A percentile compares a stretch with the other conserved stretches of the same genome.
Conservation (phyloP, 805 yeast species). For the Lipomyces anomalus region DNA sequence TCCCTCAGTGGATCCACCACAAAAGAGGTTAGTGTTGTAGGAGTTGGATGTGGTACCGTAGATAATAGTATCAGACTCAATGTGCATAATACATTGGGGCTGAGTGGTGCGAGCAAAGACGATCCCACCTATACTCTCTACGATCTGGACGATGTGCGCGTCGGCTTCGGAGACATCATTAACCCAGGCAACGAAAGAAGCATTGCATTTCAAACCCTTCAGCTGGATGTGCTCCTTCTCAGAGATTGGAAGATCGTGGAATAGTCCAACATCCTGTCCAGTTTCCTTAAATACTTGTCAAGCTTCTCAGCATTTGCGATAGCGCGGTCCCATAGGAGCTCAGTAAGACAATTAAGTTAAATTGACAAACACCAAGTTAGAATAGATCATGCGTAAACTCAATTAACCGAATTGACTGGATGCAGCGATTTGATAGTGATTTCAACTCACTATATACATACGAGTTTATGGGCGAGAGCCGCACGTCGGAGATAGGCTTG, state of each 20-base stretch:
- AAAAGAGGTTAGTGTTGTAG: constrained; percentile 49
- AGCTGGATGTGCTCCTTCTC: constrained; percentile 59
- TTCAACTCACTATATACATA: constrained; percentile 18
- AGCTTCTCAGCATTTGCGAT: constrained; percentile 42
- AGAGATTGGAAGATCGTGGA: constrained; percentile 66
- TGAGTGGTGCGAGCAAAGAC: constrained; percentile 60
- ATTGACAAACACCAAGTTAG: not conserved
- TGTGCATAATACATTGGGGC: constrained; percentile 67
- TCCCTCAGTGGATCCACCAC: constrained; percentile 74
- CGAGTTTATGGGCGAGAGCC: constrained; percentile 45
- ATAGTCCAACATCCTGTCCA: constrained; percentile 56
- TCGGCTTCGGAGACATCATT: constrained; percentile 45
- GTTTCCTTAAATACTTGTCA: constrained; percentile 44
- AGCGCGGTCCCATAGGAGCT: constrained; percentile 45
- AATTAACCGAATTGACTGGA: no score
- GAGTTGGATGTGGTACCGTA: constrained; percentile 57
- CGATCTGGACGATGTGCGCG: constrained; percentile 44
- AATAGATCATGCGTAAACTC: no score
- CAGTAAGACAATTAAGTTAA: constrained; percentile 41
- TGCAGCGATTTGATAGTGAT: not conserved
- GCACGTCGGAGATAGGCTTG: constrained; percentile 45
- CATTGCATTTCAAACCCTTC: constrained; percentile 52
- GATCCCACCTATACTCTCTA: constrained; percentile 53
- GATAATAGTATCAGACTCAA: constrained; percentile 56
- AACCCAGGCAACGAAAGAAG: constrained; percentile 51